Evolutionary conservation across 2,329 filamentous ascomycete genomes (phyloP), one percentile per base, ranked within the genome.

Genomic region (Hymenoscyphus salicellus): DNA sequence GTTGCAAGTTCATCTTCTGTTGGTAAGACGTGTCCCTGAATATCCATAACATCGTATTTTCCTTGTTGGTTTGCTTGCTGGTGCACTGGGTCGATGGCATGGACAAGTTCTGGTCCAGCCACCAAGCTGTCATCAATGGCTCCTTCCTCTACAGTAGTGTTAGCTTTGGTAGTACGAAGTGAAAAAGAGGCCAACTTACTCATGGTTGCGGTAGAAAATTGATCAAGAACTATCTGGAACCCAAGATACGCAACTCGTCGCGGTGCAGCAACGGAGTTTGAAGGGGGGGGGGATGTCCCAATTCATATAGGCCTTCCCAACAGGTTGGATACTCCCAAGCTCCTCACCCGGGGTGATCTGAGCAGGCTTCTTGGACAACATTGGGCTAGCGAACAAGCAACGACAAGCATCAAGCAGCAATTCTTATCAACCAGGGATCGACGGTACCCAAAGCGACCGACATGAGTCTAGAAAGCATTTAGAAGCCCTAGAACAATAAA

Each of bases 1-100:
- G 85, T 87, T 10, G 69, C 73, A 62, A 87, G 75, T 67, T 90
- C 87, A 74, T 89, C 86, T 43, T 84, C 82, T 6, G 86, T 89
- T 5, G 71, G 69, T 16, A 63, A 66, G 30, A 69, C 61, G 28
- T 71, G 65, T 0, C 66, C 66, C 23, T 67, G 58, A 26, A 66
- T 46, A 30, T 60, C 65, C 61, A 62, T 62, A 32, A 43, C 55
- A 16, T 62, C 55, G 28, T 62, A 60, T 49, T 52, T 30, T 6
- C 58, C 58, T 23, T 36, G 38, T 16, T 46, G 28, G 43, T 60
- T 60, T 41, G 5, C 28, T 3, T 30, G 14, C 30, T 56, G 55
- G 55, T 56, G 46, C 20, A 5, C 14, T 23, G 46, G 10, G 46
- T 52, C 46, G 46, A 52, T 23, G 23, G 46, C 46, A 26, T 52